Evolutionary conservation across 768 basidiomycete genomes (phyloP).

Genomic region (Tricholoma hemisulphureum): DNA sequence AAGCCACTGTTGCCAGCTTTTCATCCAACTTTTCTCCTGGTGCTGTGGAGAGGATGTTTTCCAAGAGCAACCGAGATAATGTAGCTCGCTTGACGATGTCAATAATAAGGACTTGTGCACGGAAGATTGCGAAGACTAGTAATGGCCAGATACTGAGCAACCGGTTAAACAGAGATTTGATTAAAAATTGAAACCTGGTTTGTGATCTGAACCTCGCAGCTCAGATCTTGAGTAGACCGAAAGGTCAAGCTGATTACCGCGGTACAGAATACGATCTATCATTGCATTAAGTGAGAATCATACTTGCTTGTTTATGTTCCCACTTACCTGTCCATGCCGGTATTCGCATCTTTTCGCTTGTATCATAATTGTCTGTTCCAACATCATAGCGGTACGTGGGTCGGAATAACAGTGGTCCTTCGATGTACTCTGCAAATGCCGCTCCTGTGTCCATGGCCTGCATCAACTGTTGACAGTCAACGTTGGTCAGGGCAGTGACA

Average conservation of each 20-base stretch:
- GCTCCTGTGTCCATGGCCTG: slow-evolving; percentile 67
- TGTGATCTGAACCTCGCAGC: slow-evolving; percentile 90
- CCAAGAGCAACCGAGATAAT: slow-evolving; percentile 66
- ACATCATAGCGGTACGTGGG: slow-evolving; percentile 94
- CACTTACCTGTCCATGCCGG: slow-evolving; percentile 93
- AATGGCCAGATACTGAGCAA: slow-evolving; percentile 5
- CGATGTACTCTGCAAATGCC: slow-evolving; percentile 81
- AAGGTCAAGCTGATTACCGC: slow-evolving; percentile 69
- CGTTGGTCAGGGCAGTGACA: neutral
- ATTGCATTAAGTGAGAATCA: slow-evolving; percentile 6
- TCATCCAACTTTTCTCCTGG: slow-evolving; percentile 71
- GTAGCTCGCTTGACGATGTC: slow-evolving; percentile 73
- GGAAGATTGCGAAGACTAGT: slow-evolving; percentile 84
- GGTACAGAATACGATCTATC: slow-evolving; percentile 88
- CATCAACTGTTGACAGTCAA: slow-evolving; percentile 51
- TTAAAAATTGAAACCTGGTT: slow-evolving; percentile 60
- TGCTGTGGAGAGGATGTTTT: slow-evolving; percentile 57
- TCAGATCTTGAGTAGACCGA: slow-evolving; percentile 82
- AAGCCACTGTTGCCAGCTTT: slow-evolving; percentile 59
- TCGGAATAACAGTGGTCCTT: slow-evolving; percentile 86
- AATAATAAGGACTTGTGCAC: slow-evolving; percentile 72
- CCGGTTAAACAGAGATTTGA: neutral
- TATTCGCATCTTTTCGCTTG: slow-evolving; percentile 93
- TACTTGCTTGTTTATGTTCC: neutral
- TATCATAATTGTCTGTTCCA: slow-evolving; percentile 85